Percentiles rank a stretch among this genome's conserved stretches.
Conservation (phyloP, 2,329 filamentous ascomycete genomes). For the Alternaria longipes region DNA sequence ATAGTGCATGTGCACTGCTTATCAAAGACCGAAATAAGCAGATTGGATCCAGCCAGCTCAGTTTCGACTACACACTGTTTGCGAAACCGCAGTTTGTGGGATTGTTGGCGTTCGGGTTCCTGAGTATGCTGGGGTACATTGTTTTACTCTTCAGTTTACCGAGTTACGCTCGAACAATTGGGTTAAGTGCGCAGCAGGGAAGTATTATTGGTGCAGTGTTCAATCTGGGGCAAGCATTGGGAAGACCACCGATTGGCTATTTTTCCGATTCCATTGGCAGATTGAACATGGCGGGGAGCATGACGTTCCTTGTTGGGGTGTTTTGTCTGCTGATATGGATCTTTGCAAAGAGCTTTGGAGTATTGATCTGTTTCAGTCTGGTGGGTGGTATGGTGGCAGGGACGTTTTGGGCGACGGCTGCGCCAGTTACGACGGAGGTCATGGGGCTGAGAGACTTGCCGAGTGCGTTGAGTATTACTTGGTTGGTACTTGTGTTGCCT, state of each 20-base stretch:
- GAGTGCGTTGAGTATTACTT: constrained; percentile 73
- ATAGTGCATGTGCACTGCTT: constrained; percentile 69
- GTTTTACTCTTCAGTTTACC: constrained; percentile 80
- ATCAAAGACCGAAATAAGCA: constrained; percentile 76
- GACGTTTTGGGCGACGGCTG: constrained; percentile 71
- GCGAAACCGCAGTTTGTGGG: constrained; percentile 69
- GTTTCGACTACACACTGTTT: constrained; percentile 73
- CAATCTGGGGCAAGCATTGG: constrained; percentile 72
- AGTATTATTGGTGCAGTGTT: constrained; percentile 77
- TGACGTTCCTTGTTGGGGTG: constrained; percentile 71
- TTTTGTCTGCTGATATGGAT: constrained; percentile 78
- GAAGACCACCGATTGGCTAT: constrained; percentile 76
- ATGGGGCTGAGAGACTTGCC: constrained; percentile 75
- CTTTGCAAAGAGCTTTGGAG: constrained; percentile 71
- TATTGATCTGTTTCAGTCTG: constrained; percentile 75
- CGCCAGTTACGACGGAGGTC: constrained; percentile 76
- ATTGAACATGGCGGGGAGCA: constrained; percentile 74
- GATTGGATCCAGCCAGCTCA: constrained; percentile 67
- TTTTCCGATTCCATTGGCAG: constrained; percentile 75
- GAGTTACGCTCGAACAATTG: constrained; percentile 75
- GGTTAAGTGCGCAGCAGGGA: constrained; percentile 72
- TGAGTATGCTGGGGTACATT: constrained; percentile 77
- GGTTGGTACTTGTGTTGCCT: constrained; percentile 75
- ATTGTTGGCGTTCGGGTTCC: constrained; percentile 72
- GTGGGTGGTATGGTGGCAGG: constrained; percentile 73